Base-by-base conservation (phyloP, 2,329 filamentous ascomycete genomes). In the Fonsecaea erecta region DNA sequence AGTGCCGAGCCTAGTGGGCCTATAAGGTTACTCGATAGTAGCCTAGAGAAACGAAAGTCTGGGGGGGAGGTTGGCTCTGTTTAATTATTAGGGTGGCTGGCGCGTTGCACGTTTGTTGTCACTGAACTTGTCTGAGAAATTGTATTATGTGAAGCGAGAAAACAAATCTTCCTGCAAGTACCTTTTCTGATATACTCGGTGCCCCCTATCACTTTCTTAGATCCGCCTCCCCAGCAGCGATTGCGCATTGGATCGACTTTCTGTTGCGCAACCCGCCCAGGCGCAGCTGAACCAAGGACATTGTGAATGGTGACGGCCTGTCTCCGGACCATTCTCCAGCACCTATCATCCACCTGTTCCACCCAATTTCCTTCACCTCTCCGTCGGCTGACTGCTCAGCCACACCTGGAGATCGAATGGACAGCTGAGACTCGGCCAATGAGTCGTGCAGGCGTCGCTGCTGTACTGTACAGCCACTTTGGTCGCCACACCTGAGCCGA, bases 271-370 rank as follows among this genome's bases (percentile, higher is more conserved):
- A 62, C 4, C 46, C 35, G 4, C 3, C 35, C 24, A 51, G 60
- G 60, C 61, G 53, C 61, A 63, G 62, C 62, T 63, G 62, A 63
- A 52, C 46, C n/a, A 30, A 30, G 11, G 14, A 5, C 18, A 48
- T 21, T 24, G 18, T 24, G 18, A 48, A 18, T 24, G 8, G 43
- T 9, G 11, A 48, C 43, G 37, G 37, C 37, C 7, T 14, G n/a
- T 48, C 18, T 24, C 18, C 43, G 18, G 18, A 2, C 8, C 43
- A 48, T 48, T 21, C 12, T 48, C 21, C 8, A 24, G 21, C 21
- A 24, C 9, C 21, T 4, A 5, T 48, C 43, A 9, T 30, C 8
- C 28, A 30, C n/a, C n/a, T n/a, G n/a, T n/a, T n/a, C n/a, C 40
- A 2, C 40, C 6, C 18, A 46, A 21, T 9, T 18, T 21, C 40